Conservation (phyloP, 345 rosid species). For the Punica granatum region DNA sequence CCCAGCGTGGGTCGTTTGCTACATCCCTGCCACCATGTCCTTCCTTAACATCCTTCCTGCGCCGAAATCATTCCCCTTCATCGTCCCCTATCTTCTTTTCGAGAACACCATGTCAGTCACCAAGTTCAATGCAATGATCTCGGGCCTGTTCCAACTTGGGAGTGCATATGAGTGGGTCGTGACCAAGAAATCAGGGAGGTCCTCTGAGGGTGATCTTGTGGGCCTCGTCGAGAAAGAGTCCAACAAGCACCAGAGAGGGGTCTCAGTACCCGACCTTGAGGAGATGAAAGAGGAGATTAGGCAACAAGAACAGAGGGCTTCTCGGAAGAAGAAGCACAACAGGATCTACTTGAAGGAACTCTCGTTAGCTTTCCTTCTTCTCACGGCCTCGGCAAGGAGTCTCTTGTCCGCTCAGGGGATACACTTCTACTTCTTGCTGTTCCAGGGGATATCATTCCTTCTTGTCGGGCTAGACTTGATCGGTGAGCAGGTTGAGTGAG, state of each 20-base stretch:
- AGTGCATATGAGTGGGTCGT: conserved; percentile 55
- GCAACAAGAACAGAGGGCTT: conserved; percentile 23
- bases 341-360: conserved; percentile 82
- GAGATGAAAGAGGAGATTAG: conserved; percentile 26
- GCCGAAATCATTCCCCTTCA: conserved; percentile 44
- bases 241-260: conserved; percentile 22
- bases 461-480: conserved; percentile 92
- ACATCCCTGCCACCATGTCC: conserved; percentile 54
- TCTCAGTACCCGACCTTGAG: conserved; percentile 29
- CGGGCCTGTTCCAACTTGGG: conserved; percentile 51
- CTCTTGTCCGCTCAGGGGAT: conserved; percentile 91
- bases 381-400: conserved; percentile 83
- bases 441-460: conserved; percentile 90
- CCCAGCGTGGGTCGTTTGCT: conserved; percentile 48
- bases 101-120: conserved; percentile 57
- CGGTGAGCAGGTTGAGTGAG: conserved; percentile 85
- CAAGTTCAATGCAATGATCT: conserved; percentile 51
- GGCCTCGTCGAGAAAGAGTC: conserved; percentile 29
- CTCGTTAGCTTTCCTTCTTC: conserved; percentile 71
- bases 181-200: conserved; percentile 50
- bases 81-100: conserved; percentile 47
- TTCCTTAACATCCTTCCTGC: conserved; percentile 51
- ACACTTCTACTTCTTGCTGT: conserved; percentile 95
- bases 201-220: conserved; percentile 45
- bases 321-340: conserved; percentile 44